Conservation (phyloP, 768 basidiomycete genomes). For the Trametes coccinea region DNA sequence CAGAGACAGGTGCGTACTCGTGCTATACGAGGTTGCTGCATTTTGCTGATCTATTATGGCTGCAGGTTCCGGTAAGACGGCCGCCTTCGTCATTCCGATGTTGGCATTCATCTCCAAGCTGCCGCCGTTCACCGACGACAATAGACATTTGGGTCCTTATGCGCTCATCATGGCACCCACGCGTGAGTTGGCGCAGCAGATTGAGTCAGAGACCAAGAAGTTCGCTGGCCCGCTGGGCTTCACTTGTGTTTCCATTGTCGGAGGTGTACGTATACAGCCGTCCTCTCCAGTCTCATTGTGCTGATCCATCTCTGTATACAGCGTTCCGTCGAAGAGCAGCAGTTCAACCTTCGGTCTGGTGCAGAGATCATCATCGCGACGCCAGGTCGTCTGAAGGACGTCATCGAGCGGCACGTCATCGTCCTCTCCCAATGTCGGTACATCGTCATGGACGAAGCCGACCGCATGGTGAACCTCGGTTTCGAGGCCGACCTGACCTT, state of each 20-base stretch:
- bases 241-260: conserved; percentile 96
- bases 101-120: conserved; percentile 88
- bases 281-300: background rate
- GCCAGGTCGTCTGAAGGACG: conserved; percentile 96
- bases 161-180: conserved; percentile 93
- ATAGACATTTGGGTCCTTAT: conserved; percentile 90
- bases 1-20: conserved; percentile 80
- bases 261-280: conserved; percentile 65
- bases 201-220: conserved; percentile 88
- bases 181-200: conserved; percentile 98
- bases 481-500: conserved; percentile 94
- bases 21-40: background rate
- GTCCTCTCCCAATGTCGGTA: conserved; percentile 97
- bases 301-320: conserved; percentile 32
- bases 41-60: background rate
- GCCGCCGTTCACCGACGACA: conserved; percentile 88
- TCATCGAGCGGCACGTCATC: conserved; percentile 92
- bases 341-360: conserved; percentile 96
- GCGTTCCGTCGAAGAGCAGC: conserved; percentile 95
- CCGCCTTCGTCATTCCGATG: conserved; percentile 98
- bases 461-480: conserved; percentile 97
- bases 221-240: conserved; percentile 90
- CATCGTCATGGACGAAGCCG: conserved; percentile 99
- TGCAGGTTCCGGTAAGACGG: conserved; percentile 96
- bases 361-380: conserved; percentile 99